These are phyloP conservation scores for Tylopilus felleus DNA, from an alignment of 768 basidiomycete genomes.

Conservation along the genomic window DNA sequence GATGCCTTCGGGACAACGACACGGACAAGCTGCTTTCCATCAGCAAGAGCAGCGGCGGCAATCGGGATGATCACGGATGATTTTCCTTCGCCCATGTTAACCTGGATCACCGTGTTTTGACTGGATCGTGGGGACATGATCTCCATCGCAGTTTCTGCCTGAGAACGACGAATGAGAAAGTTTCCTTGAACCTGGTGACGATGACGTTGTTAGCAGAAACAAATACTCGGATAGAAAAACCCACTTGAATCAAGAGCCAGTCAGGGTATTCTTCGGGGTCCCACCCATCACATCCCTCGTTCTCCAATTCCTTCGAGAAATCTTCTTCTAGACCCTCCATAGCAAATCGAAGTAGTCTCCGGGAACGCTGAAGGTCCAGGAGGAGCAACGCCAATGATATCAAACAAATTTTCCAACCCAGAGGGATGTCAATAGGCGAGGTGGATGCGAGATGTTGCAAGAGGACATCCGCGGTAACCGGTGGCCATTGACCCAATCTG, in stretches of 20 bases:
- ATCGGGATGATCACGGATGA: too few relatives aligned
- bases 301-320: too few relatives aligned
- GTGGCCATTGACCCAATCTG: background rate
- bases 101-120: slow-evolving; percentile 39
- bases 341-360: too few relatives aligned
- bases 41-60: too few relatives aligned
- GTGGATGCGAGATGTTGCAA: background rate
- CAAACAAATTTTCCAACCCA: background rate
- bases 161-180: too few relatives aligned
- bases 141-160: slow-evolving; percentile 27
- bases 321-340: too few relatives aligned
- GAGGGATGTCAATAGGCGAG: background rate
- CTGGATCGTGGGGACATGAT: slow-evolving; percentile 40
- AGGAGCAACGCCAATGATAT: background rate
- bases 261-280: too few relatives aligned
- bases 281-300: too few relatives aligned
- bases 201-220: background rate
- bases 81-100: too few relatives aligned
- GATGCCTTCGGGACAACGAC: too few relatives aligned
- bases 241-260: slow-evolving; percentile 16
- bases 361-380: background rate
- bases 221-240: background rate
- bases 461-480: background rate
- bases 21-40: too few relatives aligned
- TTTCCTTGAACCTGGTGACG: too few relatives aligned